phyloP scores from a whole-genome alignment of 2,329 filamentous ascomycete genomes.

The Fusarium caatingaense region DNA sequence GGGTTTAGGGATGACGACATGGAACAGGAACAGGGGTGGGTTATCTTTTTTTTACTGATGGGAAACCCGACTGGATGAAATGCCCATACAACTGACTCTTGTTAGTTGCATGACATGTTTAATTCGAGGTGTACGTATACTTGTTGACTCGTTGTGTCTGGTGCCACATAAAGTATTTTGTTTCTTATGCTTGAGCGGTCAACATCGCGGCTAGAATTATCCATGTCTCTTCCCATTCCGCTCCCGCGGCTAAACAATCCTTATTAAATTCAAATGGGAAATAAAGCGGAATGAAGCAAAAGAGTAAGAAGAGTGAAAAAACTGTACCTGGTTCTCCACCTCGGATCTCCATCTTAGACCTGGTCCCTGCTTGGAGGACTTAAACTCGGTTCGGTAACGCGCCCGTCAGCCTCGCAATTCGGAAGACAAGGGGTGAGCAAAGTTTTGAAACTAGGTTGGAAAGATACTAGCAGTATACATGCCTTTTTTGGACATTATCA shows the following conservation, averaged over 20 bases:
- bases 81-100: slow-evolving; percentile 18
- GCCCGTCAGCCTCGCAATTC: slow-evolving; percentile 42
- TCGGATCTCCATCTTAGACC: slow-evolving; percentile 21
- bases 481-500: slow-evolving; percentile 19
- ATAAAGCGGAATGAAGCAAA: background rate
- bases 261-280: slow-evolving; percentile 6
- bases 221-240: slow-evolving; percentile 6
- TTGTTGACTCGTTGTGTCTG: background rate
- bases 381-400: slow-evolving; percentile 20
- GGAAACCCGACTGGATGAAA: slow-evolving; percentile 5
- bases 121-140: background rate
- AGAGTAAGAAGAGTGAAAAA: background rate
- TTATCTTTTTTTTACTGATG: slow-evolving; percentile 10
- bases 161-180: background rate
- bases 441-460: slow-evolving; percentile 25
- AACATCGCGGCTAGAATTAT: background rate
- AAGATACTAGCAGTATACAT: slow-evolving; percentile 22
- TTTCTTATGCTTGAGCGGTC: background rate
- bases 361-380: slow-evolving; percentile 15
- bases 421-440: background rate
- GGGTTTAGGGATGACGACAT: slow-evolving; percentile 31
- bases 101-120: background rate
- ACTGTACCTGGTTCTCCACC: slow-evolving; percentile 21
- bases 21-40: slow-evolving; percentile 22
- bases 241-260: background rate